phyloP scores from a whole-genome alignment of 1,139 yeast genomes.

The Taphrina sp. region DNA sequence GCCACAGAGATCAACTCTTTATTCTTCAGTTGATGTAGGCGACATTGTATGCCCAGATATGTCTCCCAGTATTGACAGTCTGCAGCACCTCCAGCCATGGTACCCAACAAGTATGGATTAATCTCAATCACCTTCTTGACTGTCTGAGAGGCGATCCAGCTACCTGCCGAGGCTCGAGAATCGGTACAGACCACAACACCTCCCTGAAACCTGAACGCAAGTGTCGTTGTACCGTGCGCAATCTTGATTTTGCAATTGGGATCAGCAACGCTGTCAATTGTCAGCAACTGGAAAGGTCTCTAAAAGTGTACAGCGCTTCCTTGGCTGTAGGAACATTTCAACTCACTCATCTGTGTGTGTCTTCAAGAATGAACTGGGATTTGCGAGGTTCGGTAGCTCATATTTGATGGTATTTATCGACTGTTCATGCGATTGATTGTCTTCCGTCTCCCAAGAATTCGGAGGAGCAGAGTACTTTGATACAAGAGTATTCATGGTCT shows the following conservation, averaged over 20 bases:
- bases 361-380: conserved; percentile 33
- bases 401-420: conserved; percentile 14
- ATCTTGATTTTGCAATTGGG: conserved; percentile 94
- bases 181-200: conserved; percentile 61
- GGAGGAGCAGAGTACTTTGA: conserved; percentile 28
- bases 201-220: conserved; percentile 92
- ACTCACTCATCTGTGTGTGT: conserved; percentile 29
- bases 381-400: conserved; percentile 29
- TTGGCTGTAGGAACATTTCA: conserved; percentile 26
- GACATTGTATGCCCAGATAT: conserved; percentile 95
- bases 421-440: conserved; percentile 9
- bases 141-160: conserved; percentile 78
- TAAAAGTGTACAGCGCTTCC: conserved; percentile 21
- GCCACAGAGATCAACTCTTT: conserved; percentile 94
- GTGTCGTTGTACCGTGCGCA: conserved; percentile 97
- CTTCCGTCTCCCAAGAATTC: conserved; percentile 3
- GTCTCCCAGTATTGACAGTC: conserved; percentile 99
- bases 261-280: conserved; percentile 46
- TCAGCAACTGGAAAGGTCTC: conserved; percentile 12
- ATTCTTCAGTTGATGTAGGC: conserved; percentile 89
- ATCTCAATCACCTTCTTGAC: conserved; percentile 96
- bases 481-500: conserved; percentile 36
- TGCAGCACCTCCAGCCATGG: conserved; percentile 99
- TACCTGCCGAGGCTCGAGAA: conserved; percentile 34
- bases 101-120: conserved; percentile 84